Percentiles rank a stretch among this genome's conserved stretches.
phyloP scores from a whole-genome alignment of 2,329 filamentous ascomycete species.

The Mollisia scopiformis region DNA sequence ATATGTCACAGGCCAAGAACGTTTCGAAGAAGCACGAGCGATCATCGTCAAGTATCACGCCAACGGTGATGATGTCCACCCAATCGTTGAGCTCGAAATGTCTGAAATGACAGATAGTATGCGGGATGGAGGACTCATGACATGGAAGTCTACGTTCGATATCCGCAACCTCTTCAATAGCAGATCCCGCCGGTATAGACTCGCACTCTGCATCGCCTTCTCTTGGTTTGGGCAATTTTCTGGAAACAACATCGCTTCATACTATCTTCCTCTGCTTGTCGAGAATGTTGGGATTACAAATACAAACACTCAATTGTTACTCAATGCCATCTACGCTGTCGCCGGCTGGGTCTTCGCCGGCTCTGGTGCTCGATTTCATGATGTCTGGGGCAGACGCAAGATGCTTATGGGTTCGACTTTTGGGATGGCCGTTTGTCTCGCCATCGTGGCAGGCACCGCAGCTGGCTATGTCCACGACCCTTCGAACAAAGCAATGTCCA shows the following conservation, averaged over 20 bases:
- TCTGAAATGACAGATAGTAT: constrained; percentile 51
- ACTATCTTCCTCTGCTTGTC: constrained; percentile 32
- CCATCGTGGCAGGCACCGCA: constrained; percentile 20
- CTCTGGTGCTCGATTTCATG: constrained; percentile 29
- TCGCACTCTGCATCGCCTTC: constrained; percentile 30
- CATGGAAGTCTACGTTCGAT: constrained; percentile 42
- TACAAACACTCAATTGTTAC: constrained; percentile 28
- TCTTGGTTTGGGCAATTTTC: constrained; percentile 42
- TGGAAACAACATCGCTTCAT: constrained; percentile 19
- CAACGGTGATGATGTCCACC: constrained; percentile 43
- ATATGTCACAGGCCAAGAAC: constrained; percentile 32
- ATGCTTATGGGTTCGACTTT: constrained; percentile 27
- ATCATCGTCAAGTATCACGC: constrained; percentile 44
- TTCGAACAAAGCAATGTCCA: constrained; percentile 14
- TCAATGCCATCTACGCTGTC: constrained; percentile 29
- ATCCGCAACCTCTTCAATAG: constrained; percentile 54
- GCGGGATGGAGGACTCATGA: neutral
- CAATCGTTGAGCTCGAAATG: constrained; percentile 51
- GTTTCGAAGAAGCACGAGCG: constrained; percentile 50
- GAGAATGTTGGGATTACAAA: constrained; percentile 31
- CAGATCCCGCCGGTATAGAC: constrained; percentile 42
- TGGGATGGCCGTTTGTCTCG: constrained; percentile 10
- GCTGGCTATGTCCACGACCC: constrained; percentile 14
- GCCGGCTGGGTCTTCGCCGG: constrained; percentile 28
- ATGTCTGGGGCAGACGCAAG: constrained; percentile 31